A percentile compares a stretch with the other conserved stretches of the same genome.
Evolutionary conservation across 768 basidiomycete genomes (phyloP).

Genomic region (Coprinellus aureogranulatus): DNA sequence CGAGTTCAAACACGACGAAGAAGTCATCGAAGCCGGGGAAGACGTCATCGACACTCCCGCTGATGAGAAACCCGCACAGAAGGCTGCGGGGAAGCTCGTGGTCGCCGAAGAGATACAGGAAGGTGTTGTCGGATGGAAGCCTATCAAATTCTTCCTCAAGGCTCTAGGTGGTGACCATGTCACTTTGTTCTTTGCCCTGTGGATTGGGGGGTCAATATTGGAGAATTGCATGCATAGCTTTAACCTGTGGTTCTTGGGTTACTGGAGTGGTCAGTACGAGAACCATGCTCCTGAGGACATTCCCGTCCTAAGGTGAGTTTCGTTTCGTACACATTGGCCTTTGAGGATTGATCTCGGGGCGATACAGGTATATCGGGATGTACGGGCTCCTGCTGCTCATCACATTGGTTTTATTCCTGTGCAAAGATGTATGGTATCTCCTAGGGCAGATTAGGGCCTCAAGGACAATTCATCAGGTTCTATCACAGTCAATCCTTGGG

Average conservation of each 20-base stretch:
- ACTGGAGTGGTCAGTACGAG: conserved; percentile 47
- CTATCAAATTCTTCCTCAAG: conserved; percentile 36
- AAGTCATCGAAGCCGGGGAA: conserved; percentile 11
- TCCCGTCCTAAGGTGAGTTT: conserved; percentile 32
- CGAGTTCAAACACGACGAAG: conserved; percentile 13
- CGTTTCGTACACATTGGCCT: neutral
- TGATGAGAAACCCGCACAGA: conserved; percentile 8
- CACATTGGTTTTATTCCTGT: conserved; percentile 26
- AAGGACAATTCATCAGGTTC: conserved; percentile 46
- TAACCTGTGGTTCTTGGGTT: conserved; percentile 40
- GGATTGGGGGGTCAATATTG: conserved; percentile 21
- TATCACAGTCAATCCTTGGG: conserved; percentile 54
- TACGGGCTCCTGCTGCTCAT: conserved; percentile 17
- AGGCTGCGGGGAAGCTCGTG: conserved; percentile 50
- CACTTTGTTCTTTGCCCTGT: conserved; percentile 27
- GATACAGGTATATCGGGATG: conserved; percentile 42
- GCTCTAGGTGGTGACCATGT: conserved; percentile 34
- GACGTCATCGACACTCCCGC: conserved; percentile 21
- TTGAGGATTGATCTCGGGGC: conserved; percentile 22
- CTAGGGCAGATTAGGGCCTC: conserved; percentile 54
- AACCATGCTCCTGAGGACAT: conserved; percentile 30
- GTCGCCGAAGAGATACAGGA: conserved; percentile 57
- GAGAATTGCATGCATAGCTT: conserved; percentile 20
- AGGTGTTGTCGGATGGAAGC: conserved; percentile 53
- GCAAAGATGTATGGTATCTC: conserved; percentile 41